These are phyloP conservation scores for Niveomyces coronatus DNA, from an alignment of 2,329 filamentous ascomycete genomes.

Conservation along the genomic window DNA sequence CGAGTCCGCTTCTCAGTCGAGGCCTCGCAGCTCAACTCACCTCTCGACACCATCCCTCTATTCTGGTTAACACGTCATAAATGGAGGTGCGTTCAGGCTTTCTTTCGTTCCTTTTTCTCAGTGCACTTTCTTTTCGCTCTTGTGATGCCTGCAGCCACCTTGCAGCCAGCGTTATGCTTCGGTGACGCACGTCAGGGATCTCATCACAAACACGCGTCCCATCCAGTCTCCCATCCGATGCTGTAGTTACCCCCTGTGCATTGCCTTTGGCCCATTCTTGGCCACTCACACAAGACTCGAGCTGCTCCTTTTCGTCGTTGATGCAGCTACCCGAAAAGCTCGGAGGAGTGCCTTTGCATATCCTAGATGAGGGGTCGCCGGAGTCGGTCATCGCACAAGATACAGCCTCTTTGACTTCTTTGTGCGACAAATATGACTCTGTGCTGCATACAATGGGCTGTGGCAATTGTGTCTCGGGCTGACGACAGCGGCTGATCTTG, in stretches of 20 bases:
- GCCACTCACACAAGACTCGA: neutral
- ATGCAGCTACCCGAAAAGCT: neutral
- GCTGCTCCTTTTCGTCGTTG: neutral
- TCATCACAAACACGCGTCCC: conserved; percentile 6
- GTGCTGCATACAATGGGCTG: neutral
- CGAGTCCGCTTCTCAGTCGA: too few species aligned
- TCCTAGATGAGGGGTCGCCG: neutral
- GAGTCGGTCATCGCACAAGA: conserved; percentile 5
- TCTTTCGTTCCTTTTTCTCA: too few species aligned
- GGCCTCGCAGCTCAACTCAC: too few species aligned
- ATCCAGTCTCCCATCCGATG: conserved; percentile 4
- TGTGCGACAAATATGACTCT: conserved; percentile 4
- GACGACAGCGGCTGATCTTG: neutral
- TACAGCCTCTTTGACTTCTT: conserved; percentile 8
- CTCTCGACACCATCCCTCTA: too few species aligned
- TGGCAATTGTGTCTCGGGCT: conserved; percentile 5
- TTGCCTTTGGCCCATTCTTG: too few species aligned
- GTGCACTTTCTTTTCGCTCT: too few species aligned
- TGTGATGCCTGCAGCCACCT: too few species aligned
- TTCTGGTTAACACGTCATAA: too few species aligned
- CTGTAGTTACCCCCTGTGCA: too few species aligned
- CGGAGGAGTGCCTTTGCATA: neutral
- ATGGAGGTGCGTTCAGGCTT: too few species aligned
- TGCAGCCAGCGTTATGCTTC: too few species aligned
- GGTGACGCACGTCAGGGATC: conserved; percentile 6